A percentile compares a stretch with the other conserved stretches of the same genome.
Conservation (phyloP, 768 basidiomycete species). For the Xerocomellus amylosporus region DNA sequence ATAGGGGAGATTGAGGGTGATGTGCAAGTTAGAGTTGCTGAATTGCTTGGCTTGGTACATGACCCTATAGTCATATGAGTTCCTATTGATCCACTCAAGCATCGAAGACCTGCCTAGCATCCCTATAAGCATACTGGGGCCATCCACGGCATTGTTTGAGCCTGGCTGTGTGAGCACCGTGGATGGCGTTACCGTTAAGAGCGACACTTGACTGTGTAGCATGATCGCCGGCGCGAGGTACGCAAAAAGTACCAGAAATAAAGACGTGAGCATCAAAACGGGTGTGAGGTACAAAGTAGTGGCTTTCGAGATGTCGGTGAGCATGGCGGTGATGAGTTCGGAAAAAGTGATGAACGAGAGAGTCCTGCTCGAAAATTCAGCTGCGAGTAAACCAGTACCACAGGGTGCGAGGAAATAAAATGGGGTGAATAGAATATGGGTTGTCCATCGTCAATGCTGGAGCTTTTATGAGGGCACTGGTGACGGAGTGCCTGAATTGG, state of each 20-base stretch:
- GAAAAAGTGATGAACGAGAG: constrained; percentile 5
- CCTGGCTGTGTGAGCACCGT: constrained; percentile 38
- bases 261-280: constrained; percentile 59
- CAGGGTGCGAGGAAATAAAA: constrained; percentile 5
- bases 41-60: constrained; percentile 53
- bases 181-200: constrained; percentile 64
- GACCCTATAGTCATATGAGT: constrained; percentile 49
- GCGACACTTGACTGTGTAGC: constrained; percentile 58
- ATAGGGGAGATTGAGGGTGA: constrained; percentile 49
- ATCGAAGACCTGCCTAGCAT: constrained; percentile 50
- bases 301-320: constrained; percentile 66
- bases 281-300: constrained; percentile 67
- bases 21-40: constrained; percentile 54
- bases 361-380: constrained; percentile 22
- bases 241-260: constrained; percentile 63
- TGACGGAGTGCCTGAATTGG: neutral
- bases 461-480: constrained; percentile 16
- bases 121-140: constrained; percentile 67
- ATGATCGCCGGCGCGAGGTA: constrained; percentile 65
- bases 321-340: constrained; percentile 42
- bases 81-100: neutral
- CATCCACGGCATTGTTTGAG: constrained; percentile 45
- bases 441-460: neutral
- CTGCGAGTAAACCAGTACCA: constrained; percentile 25
- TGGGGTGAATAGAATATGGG: neutral